A percentile compares a stretch with the other conserved stretches of the same genome.
Conservation (phyloP, 1,284 basidiomycete genomes). For the Phellopilus nigrolimitatus region DNA sequence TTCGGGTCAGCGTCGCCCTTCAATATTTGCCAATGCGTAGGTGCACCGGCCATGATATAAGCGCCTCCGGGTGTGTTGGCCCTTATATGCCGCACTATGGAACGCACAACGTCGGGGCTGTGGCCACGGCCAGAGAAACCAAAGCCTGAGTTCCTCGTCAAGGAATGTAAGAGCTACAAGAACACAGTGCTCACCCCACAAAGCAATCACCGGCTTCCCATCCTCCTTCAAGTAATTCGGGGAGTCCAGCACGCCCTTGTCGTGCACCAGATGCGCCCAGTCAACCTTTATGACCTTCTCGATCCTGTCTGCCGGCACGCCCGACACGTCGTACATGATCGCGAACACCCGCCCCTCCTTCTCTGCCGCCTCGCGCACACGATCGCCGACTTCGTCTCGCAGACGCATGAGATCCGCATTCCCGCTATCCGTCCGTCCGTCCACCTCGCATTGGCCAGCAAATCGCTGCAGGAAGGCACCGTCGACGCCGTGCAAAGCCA, state of each 20-base stretch:
- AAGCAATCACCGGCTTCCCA: constrained; percentile 58
- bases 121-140: constrained; percentile 62
- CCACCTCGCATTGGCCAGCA: constrained; percentile 55
- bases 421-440: constrained; percentile 32
- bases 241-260: constrained; percentile 58
- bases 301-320: constrained; percentile 56
- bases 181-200: constrained; percentile 51
- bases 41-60: constrained; percentile 64
- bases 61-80: constrained; percentile 61
- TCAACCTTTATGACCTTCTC: constrained; percentile 56
- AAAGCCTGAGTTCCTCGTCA: constrained; percentile 41
- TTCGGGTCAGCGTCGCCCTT: constrained; percentile 61
- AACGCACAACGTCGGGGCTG: constrained; percentile 52
- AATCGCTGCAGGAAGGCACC: constrained; percentile 77
- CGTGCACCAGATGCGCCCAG: constrained; percentile 61
- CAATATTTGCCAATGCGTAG: constrained; percentile 66
- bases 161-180: constrained; percentile 1
- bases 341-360: constrained; percentile 70
- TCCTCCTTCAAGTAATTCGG: constrained; percentile 66
- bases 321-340: constrained; percentile 78
- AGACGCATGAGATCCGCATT: constrained; percentile 50
- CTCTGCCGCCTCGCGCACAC: constrained; percentile 68
- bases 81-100: constrained; percentile 51
- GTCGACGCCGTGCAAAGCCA: constrained; percentile 72
- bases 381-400: constrained; percentile 67